A percentile compares a stretch with the other conserved stretches of the same genome.
These are phyloP conservation scores for Neoascochyta sp. DNA, from an alignment of 2,329 filamentous ascomycete species.

Conservation along the genomic window DNA sequence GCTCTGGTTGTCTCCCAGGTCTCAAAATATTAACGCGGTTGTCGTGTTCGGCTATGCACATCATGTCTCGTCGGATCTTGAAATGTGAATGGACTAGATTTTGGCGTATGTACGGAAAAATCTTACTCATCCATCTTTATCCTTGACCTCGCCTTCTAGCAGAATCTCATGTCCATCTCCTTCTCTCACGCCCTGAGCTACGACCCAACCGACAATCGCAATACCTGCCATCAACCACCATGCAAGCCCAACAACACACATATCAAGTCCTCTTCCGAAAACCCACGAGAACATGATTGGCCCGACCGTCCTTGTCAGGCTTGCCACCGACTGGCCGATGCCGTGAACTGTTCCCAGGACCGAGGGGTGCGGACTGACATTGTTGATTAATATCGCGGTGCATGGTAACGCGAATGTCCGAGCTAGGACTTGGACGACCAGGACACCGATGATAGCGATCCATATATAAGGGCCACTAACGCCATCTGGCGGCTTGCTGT, in stretches of 20 bases:
- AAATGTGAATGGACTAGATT: too few species aligned
- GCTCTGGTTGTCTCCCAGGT: too few species aligned
- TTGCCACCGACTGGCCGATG: constrained; percentile 57
- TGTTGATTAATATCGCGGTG: constrained; percentile 51
- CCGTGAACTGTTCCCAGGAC: constrained; percentile 58
- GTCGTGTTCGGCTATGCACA: too few species aligned
- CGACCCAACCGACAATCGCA: constrained; percentile 48
- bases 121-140: constrained; percentile 26
- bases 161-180: constrained; percentile 64
- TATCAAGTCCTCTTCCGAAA: constrained; percentile 57
- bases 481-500: constrained; percentile 36
- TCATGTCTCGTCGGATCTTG: too few species aligned
- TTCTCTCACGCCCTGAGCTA: constrained; percentile 56
- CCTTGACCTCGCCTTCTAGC: constrained; percentile 59
- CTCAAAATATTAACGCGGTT: too few species aligned
- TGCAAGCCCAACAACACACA: constrained; percentile 56
- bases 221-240: constrained; percentile 56
- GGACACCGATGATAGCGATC: constrained; percentile 41
- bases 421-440: constrained; percentile 46
- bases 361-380: constrained; percentile 52
- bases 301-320: constrained; percentile 57
- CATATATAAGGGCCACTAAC: constrained; percentile 43
- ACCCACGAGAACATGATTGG: constrained; percentile 59
- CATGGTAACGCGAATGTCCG: constrained; percentile 55
- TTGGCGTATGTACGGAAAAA: too few species aligned